These are phyloP conservation scores for Sphagnum magellanicum DNA, from an alignment of 228 moss, liverwort and hornwort species.

Conservation along the genomic window DNA sequence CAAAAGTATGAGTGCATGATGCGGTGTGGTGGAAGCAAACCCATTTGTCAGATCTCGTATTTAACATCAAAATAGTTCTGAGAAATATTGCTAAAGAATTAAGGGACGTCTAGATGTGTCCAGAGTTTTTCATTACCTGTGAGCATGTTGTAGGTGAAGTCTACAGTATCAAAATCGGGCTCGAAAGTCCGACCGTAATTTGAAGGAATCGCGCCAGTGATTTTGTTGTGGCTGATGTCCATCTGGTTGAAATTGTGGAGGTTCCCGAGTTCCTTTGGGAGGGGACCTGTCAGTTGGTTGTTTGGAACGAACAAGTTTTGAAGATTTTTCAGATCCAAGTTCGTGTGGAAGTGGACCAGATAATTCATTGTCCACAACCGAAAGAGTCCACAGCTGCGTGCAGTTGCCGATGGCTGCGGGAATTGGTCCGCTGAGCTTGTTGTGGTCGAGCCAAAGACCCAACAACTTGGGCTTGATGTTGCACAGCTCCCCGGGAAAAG, in stretches of 20 bases:
- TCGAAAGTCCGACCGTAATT: constrained; percentile 13
- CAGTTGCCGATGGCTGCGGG: constrained; percentile 13
- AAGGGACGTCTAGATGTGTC: too few relatives aligned
- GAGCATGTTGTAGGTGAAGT: constrained; percentile 16
- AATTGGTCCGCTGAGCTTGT: constrained; percentile 3
- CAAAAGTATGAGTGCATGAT: not conserved
- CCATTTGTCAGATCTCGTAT: too few relatives aligned
- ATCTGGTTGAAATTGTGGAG: constrained; percentile 11
- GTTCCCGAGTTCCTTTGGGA: constrained; percentile 15
- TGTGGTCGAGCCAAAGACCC: constrained; percentile 3
- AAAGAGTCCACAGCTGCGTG: constrained; percentile 4
- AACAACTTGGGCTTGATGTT: constrained; percentile 7
- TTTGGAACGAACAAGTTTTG: constrained; percentile 1
- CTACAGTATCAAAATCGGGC: too few relatives aligned
- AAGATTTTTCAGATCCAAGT: constrained; percentile 20
- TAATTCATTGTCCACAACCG: constrained; percentile 15
- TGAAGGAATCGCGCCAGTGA: constrained; percentile 14
- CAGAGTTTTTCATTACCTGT: constrained; percentile 2
- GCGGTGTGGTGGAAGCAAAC: too few relatives aligned
- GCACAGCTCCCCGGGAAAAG: constrained; percentile 11
- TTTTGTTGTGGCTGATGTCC: constrained; percentile 11
- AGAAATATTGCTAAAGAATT: too few relatives aligned
- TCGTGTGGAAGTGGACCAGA: constrained; percentile 9
- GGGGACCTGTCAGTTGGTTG: constrained; percentile 18
- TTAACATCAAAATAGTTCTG: too few relatives aligned